phyloP scores from a whole-genome alignment of 2,329 filamentous ascomycete genomes.

The Cladosporium oxysporum region DNA sequence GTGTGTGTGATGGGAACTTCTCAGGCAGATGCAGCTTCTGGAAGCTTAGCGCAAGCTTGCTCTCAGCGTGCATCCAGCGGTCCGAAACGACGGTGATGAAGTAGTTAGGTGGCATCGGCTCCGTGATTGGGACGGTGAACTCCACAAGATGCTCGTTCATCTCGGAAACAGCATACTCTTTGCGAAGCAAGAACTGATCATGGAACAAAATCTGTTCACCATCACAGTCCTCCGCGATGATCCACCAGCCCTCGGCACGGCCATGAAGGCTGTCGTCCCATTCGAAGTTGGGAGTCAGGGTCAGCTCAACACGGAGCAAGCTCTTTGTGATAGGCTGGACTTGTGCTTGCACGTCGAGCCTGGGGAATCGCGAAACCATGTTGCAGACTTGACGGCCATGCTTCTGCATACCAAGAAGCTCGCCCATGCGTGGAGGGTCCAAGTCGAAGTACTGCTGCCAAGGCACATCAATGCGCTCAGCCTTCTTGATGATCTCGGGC shows the following conservation, averaged over 20 bases:
- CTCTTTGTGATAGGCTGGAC: conserved; percentile 94
- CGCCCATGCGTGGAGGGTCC: conserved; percentile 93
- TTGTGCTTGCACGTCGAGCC: conserved; percentile 88
- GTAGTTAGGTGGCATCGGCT: conserved; percentile 98
- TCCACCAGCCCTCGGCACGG: conserved; percentile 90
- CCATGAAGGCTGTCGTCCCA: conserved; percentile 94
- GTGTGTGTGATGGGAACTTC: conserved; percentile 92
- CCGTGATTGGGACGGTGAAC: conserved; percentile 93
- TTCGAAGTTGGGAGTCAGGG: conserved; percentile 89
- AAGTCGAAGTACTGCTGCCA: conserved; percentile 96
- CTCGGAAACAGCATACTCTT: conserved; percentile 82
- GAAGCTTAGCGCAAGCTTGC: conserved; percentile 88
- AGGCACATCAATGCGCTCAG: conserved; percentile 89
- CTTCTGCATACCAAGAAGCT: conserved; percentile 86
- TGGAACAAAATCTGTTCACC: conserved; percentile 95
- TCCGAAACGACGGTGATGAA: conserved; percentile 95
- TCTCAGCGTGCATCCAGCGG: conserved; percentile 98
- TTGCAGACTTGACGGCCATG: conserved; percentile 82
- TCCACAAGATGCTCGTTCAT: conserved; percentile 93
- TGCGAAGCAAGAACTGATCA: conserved; percentile 88
- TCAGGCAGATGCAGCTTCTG: conserved; percentile 92
- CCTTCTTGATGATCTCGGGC: conserved; percentile 83
- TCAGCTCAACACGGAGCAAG: conserved; percentile 85
- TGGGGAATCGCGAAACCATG: conserved; percentile 87
- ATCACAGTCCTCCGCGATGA: conserved; percentile 94